These are phyloP conservation scores for Dactylellina drechsleri DNA, from an alignment of 2,329 filamentous ascomycete genomes.

Conservation along the genomic window DNA sequence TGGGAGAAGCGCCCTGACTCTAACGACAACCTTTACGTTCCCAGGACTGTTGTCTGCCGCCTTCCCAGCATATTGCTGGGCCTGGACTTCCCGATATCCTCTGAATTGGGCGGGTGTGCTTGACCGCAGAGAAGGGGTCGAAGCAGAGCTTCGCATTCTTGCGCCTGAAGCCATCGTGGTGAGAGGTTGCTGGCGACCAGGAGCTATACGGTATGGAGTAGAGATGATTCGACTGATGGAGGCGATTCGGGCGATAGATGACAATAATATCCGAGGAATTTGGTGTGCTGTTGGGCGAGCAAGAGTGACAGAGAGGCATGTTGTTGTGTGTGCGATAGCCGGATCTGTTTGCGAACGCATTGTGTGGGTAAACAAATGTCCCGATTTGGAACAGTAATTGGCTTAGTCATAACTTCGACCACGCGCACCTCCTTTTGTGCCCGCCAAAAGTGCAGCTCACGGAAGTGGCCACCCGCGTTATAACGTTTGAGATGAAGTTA, in stretches of 20 bases:
- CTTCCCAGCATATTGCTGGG: conserved; percentile 59
- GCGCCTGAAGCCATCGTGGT: conserved; percentile 55
- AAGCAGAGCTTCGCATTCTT: conserved; percentile 73
- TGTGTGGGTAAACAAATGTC: conserved; percentile 49
- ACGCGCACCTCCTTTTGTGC: conserved; percentile 4
- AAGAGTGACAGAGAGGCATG: too few species aligned
- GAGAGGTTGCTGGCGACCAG: background rate
- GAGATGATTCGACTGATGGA: conserved; percentile 13
- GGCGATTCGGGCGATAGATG: background rate
- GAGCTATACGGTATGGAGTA: conserved; percentile 8
- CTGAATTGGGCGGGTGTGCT: conserved; percentile 61
- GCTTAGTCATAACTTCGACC: conserved; percentile 42
- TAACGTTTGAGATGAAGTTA: conserved; percentile 31
- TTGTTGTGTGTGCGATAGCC: background rate
- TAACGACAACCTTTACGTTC: conserved; percentile 84
- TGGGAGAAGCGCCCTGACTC: conserved; percentile 80
- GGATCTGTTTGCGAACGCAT: conserved; percentile 44
- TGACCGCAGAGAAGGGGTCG: conserved; percentile 79
- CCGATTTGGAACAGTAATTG: conserved; percentile 20
- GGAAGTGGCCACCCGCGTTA: conserved; percentile 5
- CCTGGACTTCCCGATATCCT: conserved; percentile 40
- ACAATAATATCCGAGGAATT: too few species aligned
- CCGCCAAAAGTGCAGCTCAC: conserved; percentile 30
- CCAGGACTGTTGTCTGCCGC: conserved; percentile 72
- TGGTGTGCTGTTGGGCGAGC: too few species aligned